A percentile compares a stretch with the other conserved stretches of the same genome.
phyloP scores from a whole-genome alignment of 805 yeast species.

The Tetrapisispora iriomotensis region DNA sequence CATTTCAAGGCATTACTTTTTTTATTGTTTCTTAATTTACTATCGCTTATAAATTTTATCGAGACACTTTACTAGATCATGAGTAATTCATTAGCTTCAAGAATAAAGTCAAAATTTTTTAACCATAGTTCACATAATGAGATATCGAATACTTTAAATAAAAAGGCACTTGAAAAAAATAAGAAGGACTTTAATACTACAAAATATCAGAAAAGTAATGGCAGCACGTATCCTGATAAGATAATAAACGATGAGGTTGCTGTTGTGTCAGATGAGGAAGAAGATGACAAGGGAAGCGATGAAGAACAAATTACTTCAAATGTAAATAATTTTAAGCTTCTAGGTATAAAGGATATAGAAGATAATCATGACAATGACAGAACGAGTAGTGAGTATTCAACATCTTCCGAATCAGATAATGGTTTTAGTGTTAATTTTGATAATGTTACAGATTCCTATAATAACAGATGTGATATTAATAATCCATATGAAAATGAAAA shows the following conservation, averaged over 20 bases:
- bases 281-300: background rate
- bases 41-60: background rate
- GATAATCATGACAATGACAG: background rate
- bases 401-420: background rate
- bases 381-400: conserved; percentile 2
- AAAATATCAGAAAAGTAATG: background rate
- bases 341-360: background rate
- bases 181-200: background rate
- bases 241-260: background rate
- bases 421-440: background rate
- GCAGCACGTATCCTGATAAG: too few relatives aligned
- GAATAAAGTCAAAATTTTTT: conserved; percentile 2
- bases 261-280: background rate
- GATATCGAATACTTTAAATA: background rate
- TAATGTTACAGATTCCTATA: background rate
- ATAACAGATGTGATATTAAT: background rate
- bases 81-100: conserved; percentile 3
- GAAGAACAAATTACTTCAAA: too few relatives aligned
- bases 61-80: background rate
- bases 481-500: background rate
- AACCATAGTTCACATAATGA: background rate
- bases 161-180: background rate
- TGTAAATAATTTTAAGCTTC: background rate
- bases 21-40: too few relatives aligned
- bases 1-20: too few relatives aligned